Conservation (phyloP, 371 early-diverging fungal genomes). For the Rhizopus delemar region DNA sequence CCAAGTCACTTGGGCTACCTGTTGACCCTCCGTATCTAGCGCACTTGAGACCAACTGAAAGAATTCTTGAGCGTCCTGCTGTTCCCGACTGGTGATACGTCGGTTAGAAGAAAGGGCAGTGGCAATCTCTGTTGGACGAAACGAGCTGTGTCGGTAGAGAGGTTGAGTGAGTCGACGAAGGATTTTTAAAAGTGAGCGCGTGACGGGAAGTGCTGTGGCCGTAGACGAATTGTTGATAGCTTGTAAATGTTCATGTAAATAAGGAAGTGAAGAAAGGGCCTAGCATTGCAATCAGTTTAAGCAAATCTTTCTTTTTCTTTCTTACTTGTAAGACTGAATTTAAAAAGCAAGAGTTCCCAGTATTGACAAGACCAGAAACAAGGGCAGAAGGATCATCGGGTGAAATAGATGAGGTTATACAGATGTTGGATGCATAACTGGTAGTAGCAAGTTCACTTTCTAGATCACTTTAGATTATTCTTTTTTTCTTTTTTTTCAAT, state of each 20-base stretch:
- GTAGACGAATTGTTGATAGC: slow-evolving; percentile 18
- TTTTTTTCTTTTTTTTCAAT: neutral
- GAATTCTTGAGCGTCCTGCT: slow-evolving; percentile 93
- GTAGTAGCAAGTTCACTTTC: slow-evolving; percentile 20
- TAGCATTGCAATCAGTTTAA: slow-evolving; percentile 1
- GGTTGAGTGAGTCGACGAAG: slow-evolving; percentile 35
- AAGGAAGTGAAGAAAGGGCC: slow-evolving; percentile 46
- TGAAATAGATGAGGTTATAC: slow-evolving; percentile 16
- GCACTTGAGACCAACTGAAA: slow-evolving; percentile 81
- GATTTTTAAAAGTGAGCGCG: slow-evolving; percentile 37
- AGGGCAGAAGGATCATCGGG: slow-evolving; percentile 13
- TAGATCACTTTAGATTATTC: slow-evolving; percentile 2
- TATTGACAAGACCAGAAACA: slow-evolving; percentile 73
- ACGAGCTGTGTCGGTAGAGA: slow-evolving; percentile 25
- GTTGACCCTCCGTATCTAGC: slow-evolving; percentile 63
- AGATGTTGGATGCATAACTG: slow-evolving; percentile 17
- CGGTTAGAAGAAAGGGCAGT: slow-evolving; percentile 36
- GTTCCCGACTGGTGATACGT: slow-evolving; percentile 67
- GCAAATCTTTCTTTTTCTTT: slow-evolving; percentile 1
- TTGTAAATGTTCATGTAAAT: slow-evolving; percentile 38
- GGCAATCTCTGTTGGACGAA: slow-evolving; percentile 42
- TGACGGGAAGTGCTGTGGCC: slow-evolving; percentile 33
- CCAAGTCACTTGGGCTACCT: slow-evolving; percentile 1
- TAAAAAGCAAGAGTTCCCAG: slow-evolving; percentile 91
- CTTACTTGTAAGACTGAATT: slow-evolving; percentile 83